Base-by-base conservation (phyloP, 1,284 basidiomycete species). In the Sanghuangporus baumii region DNA sequence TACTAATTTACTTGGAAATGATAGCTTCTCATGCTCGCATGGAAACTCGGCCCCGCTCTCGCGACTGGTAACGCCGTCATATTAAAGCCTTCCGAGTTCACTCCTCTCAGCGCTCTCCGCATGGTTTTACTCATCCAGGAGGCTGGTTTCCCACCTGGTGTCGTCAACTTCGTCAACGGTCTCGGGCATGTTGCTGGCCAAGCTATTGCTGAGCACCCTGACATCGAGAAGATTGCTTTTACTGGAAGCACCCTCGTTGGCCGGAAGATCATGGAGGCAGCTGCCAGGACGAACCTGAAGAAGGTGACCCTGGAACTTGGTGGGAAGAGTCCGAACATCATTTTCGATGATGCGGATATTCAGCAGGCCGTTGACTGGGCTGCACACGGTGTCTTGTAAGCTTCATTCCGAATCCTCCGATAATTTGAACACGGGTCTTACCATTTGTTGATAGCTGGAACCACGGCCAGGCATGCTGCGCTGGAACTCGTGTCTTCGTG, bases 261-360 rank as follows among this genome's bases (percentile, higher is more conserved):
- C 4, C 84, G 93, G 23, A 88, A 89, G 73, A 86, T 98, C 75
- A 86, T 94, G 82, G 85, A 91, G 69, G 84, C 89, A 0, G 87
- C 94, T 0, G 87, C 93, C 4, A 85, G 88, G 76, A 88, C 82
- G 55, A 96, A 97, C 74, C 74, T 98, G 69, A 96, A 96, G 80
- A 85, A 84, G 57, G 89, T 96, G 57, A 94, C 93, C 3, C 86
- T 97, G 69, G 95, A 98, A 77, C 84, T 98, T 55, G 95, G 95
- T 43, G 94, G 95, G 41, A 98, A 97, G 82, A 89, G 87, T 65
- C 91, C 94, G 23, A 91, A 87, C 71, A 83, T 90, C 71, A 79
- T 91, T 65, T 89, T 86, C 65, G 78, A 90, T 64, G 88, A 91
- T 67, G 86, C 87, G 0, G 81, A 89, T 69, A 67, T 96, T 58